phyloP scores from a whole-genome alignment of 2,329 filamentous ascomycete species.

The Penicillium sp. region DNA sequence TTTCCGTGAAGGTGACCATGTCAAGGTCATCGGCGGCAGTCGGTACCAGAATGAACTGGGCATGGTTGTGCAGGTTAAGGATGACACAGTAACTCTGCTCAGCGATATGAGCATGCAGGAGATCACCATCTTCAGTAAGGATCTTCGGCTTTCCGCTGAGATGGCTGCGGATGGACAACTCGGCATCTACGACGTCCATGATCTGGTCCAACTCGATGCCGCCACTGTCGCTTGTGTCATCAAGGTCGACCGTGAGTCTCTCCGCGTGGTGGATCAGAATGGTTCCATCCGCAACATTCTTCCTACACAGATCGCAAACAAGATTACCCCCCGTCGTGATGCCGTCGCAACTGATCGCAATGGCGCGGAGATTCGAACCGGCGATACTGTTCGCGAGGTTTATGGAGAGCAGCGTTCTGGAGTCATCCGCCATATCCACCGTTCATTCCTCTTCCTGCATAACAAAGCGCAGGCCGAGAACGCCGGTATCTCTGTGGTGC shows the following conservation, averaged over 20 bases:
- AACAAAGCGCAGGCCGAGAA: slow-evolving; percentile 82
- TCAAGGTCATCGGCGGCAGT: slow-evolving; percentile 96
- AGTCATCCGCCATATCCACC: slow-evolving; percentile 88
- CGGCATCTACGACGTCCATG: slow-evolving; percentile 88
- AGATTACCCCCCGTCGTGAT: slow-evolving; percentile 73
- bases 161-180: slow-evolving; percentile 76
- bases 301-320: slow-evolving; percentile 88
- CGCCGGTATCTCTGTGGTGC: slow-evolving; percentile 81
- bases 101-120: slow-evolving; percentile 91
- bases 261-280: slow-evolving; percentile 87
- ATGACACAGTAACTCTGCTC: slow-evolving; percentile 87
- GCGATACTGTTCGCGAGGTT: slow-evolving; percentile 88
- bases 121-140: slow-evolving; percentile 96
- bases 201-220: slow-evolving; percentile 88
- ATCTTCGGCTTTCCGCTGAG: slow-evolving; percentile 87
- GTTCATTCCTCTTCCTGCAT: slow-evolving; percentile 86
- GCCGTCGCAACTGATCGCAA: slow-evolving; percentile 90
- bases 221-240: slow-evolving; percentile 90
- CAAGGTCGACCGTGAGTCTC: slow-evolving; percentile 89
- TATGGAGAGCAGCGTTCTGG: slow-evolving; percentile 81
- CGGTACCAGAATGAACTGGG: slow-evolving; percentile 92
- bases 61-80: slow-evolving; percentile 90
- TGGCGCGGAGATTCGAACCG: slow-evolving; percentile 84
- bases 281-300: slow-evolving; percentile 76
- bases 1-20: slow-evolving; percentile 90